These are phyloP conservation scores for Pilatotrama ljubarskyi DNA, from an alignment of 768 basidiomycete species.

Conservation along the genomic window DNA sequence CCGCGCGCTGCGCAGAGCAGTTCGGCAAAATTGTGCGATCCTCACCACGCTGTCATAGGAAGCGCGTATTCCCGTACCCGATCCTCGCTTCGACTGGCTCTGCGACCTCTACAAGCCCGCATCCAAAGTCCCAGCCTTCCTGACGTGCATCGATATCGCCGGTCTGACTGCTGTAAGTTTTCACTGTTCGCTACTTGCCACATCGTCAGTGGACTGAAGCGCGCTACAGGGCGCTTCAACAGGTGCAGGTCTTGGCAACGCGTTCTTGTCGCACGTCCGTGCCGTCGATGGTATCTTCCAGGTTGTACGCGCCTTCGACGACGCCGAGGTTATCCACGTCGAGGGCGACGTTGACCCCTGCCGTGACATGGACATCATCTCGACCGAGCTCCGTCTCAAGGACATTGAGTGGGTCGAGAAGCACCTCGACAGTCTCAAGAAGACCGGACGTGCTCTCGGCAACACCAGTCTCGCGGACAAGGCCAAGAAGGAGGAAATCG, in stretches of 20 bases:
- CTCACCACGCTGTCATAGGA: slow-evolving; percentile 39
- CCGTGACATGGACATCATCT: slow-evolving; percentile 97
- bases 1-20: neutral
- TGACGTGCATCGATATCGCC: slow-evolving; percentile 98
- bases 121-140: slow-evolving; percentile 85
- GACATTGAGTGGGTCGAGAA: slow-evolving; percentile 99
- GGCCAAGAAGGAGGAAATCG: slow-evolving; percentile 95
- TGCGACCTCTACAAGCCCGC: slow-evolving; percentile 87
- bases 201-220: neutral
- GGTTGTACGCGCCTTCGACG: slow-evolving; percentile 96
- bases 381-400: slow-evolving; percentile 90
- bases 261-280: slow-evolving; percentile 96
- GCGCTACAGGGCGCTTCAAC: slow-evolving; percentile 83
- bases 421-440: slow-evolving; percentile 75
- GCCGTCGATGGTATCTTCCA: slow-evolving; percentile 99
- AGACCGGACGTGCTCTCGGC: slow-evolving; percentile 68
- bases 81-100: slow-evolving; percentile 93
- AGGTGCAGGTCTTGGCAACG: slow-evolving; percentile 96
- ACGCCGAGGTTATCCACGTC: slow-evolving; percentile 98
- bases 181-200: neutral
- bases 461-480: slow-evolving; percentile 85
- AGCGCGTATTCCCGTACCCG: slow-evolving; percentile 95
- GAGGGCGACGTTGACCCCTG: slow-evolving; percentile 96
- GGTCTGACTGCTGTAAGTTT: slow-evolving; percentile 85
- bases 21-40: neutral